Conservation (phyloP, 2,329 filamentous ascomycete species). For the Aureobasidium leucospermi region DNA sequence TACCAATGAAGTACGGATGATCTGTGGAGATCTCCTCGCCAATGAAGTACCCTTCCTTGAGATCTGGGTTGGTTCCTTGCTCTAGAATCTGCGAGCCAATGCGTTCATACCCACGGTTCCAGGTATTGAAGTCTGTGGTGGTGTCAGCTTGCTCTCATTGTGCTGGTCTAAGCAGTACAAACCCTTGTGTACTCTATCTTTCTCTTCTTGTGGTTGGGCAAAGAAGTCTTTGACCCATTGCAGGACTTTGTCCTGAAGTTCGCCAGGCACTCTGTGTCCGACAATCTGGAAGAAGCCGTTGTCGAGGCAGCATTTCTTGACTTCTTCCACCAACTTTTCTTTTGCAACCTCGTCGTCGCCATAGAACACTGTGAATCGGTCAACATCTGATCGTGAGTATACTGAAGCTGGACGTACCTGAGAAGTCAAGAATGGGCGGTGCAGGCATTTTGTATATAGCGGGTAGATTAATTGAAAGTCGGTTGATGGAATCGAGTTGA, state of each 20-base stretch:
- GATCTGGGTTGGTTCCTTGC: constrained; percentile 34
- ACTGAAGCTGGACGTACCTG: background rate
- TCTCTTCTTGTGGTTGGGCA: constrained; percentile 34
- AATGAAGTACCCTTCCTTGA: constrained; percentile 37
- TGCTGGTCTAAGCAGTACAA: too few species aligned
- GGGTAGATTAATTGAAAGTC: too few species aligned
- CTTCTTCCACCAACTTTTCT: background rate
- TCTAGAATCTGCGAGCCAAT: constrained; percentile 38
- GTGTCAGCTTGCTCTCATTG: too few species aligned
- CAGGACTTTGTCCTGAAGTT: constrained; percentile 34
- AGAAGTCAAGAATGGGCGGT: background rate
- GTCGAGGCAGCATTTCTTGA: constrained; percentile 1
- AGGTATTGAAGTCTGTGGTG: constrained; percentile 15
- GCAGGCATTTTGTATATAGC: background rate
- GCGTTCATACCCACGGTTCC: constrained; percentile 36
- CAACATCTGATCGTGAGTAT: background rate
- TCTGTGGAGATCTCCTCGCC: constrained; percentile 31
- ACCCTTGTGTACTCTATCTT: constrained; percentile 23
- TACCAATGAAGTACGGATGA: background rate
- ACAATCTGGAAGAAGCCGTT: constrained; percentile 42
- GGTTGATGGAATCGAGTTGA: too few species aligned
- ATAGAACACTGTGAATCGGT: background rate
- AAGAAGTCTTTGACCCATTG: constrained; percentile 35
- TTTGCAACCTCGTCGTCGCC: background rate
- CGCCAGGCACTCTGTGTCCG: constrained; percentile 33